Percentiles rank a stretch among this genome's conserved stretches.
These are phyloP conservation scores for Syzygium malaccense DNA, from an alignment of 441 rosid species.

Conservation along the genomic window DNA sequence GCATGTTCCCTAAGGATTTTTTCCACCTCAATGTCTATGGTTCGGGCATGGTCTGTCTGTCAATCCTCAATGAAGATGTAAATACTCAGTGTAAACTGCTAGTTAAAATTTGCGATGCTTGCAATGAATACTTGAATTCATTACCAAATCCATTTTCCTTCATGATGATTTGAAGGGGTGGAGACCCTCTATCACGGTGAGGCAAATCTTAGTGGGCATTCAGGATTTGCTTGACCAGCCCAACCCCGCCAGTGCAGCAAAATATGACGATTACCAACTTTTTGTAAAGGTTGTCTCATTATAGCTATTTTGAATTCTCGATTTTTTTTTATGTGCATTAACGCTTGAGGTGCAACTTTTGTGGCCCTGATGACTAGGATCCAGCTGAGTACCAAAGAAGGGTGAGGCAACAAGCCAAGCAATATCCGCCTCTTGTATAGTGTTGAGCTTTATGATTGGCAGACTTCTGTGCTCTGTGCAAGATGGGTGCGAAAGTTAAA, in stretches of 20 bases:
- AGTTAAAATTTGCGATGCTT: neutral
- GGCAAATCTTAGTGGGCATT: slow-evolving; percentile 90
- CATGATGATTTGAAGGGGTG: slow-evolving; percentile 55
- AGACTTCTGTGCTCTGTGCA: neutral
- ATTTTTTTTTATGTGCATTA: neutral
- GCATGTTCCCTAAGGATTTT: slow-evolving; percentile 89
- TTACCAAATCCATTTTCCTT: neutral
- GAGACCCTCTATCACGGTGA: slow-evolving; percentile 98
- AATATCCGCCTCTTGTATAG: slow-evolving; percentile 31
- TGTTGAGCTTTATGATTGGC: slow-evolving; percentile 1
- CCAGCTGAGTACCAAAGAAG: slow-evolving; percentile 30
- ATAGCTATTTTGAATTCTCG: neutral
- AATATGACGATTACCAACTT: slow-evolving; percentile 89
- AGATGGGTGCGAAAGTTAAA: neutral
- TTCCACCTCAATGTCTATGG: slow-evolving; percentile 99
- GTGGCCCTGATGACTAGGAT: slow-evolving; percentile 21
- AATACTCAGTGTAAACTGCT: slow-evolving; percentile 40
- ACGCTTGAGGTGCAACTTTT: neutral
- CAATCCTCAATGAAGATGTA: slow-evolving; percentile 83
- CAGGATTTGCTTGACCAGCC: slow-evolving; percentile 96
- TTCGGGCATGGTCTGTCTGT: slow-evolving; percentile 94
- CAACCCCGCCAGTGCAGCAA: slow-evolving; percentile 93
- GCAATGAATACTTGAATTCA: neutral
- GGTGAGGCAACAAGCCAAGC: slow-evolving; percentile 37
- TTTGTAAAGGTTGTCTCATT: slow-evolving; percentile 68